Evolutionary conservation across 2,329 filamentous ascomycete species (phyloP).

Genomic region (Trichophyton schoenleinii): DNA sequence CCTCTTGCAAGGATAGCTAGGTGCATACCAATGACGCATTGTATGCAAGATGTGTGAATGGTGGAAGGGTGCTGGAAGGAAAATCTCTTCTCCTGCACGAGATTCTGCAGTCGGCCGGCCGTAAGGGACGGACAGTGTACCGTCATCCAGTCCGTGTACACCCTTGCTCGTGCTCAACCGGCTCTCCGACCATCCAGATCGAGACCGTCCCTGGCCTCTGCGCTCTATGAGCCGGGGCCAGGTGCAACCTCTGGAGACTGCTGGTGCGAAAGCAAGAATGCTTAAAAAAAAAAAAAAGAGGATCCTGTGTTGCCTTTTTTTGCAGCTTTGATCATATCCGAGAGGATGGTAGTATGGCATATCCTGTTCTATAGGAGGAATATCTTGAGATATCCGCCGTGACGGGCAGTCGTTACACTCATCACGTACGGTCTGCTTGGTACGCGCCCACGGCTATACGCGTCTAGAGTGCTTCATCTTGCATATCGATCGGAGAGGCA

Average conservation of each 20-base stretch:
- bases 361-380: background rate
- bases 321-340: background rate
- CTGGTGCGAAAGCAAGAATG: background rate
- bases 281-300: background rate
- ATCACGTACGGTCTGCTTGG: background rate
- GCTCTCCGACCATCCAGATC: background rate
- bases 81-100: conserved; percentile 1
- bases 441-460: background rate
- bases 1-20: background rate
- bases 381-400: background rate
- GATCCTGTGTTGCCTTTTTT: background rate
- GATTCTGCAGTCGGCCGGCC: background rate
- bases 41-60: background rate
- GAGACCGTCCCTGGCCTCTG: background rate
- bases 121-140: background rate
- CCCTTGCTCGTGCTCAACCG: background rate
- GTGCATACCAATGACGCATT: background rate
- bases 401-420: background rate
- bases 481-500: background rate
- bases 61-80: background rate
- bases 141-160: background rate
- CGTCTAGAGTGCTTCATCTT: background rate
- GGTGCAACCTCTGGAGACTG: background rate
- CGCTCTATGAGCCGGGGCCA: background rate
- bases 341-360: background rate